Base-by-base conservation (phyloP, 192 early-diverging fungal genomes). In the Globomyces pollinis-pini region DNA sequence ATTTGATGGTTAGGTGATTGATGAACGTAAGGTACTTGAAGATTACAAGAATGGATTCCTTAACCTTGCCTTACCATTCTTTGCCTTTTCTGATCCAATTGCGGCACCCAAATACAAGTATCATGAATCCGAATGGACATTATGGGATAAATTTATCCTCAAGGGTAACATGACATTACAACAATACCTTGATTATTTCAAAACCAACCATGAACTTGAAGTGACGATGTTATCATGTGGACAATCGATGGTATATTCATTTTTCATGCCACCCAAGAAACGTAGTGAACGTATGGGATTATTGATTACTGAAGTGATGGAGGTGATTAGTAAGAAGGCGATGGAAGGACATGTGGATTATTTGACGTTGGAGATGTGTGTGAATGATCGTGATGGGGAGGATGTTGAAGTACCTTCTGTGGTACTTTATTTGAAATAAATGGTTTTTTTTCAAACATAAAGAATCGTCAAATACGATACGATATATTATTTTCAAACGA, bases 1-100 rank as follows among this genome's bases (percentile, higher is more conserved):
- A n/a, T 8, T 21, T 16, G 12, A 64, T 7, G 42, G 6, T 18
- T 15, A 76, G 69, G 54, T 96, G 7, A 72, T 92, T 58, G 88
- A 86, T 49, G 77, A 77, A 3, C 78, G 78, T 41, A 77, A 79
- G 36, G 86, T 87, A 68, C 64, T 99, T 29, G 96, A 99, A 26
- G 90, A 95, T 62, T 99, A 90, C 84, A 99, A 96, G 80, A 99
- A 99, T 69, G 94, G 94, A 9, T 99, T 99, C 70, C 78, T 96
- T 50, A 97, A 99, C 73, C 71, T 99, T 57, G 94, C 96, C 0
- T 68, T 99, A 54, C 94, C 96, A 21, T 97, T 99, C 86, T 91
- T 96, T 84, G 94, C 88, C 20, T 99, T 99, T 71, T 99, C 96
- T 20, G 96, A 99, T 66, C 96, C 96, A 9, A 91, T 99, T 65